phyloP scores from a whole-genome alignment of 805 yeast species.

The Metschnikowia arizonensis region DNA sequence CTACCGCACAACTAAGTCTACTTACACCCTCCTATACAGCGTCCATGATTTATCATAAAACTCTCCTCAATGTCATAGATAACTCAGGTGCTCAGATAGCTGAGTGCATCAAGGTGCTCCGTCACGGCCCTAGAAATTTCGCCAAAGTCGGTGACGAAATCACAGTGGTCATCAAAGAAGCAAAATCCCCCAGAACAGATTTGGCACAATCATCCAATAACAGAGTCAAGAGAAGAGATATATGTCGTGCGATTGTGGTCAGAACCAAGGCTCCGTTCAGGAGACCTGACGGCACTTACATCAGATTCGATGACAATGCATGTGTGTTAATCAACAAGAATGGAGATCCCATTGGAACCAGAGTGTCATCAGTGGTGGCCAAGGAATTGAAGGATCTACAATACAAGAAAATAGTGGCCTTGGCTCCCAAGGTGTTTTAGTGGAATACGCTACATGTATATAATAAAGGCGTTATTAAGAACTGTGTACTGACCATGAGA shows the following conservation, averaged over 20 bases:
- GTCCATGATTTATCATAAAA: constrained; percentile 80
- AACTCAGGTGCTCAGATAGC: constrained; percentile 93
- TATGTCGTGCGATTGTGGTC: constrained; percentile 91
- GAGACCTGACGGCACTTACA: constrained; percentile 82
- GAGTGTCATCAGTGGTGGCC: constrained; percentile 87
- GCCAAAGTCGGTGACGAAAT: constrained; percentile 89
- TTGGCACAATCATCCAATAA: constrained; percentile 71
- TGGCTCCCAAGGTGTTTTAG: constrained; percentile 67
- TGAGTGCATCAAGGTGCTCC: constrained; percentile 91
- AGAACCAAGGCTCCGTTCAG: constrained; percentile 77
- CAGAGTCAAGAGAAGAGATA: constrained; percentile 91
- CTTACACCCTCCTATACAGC: not conserved
- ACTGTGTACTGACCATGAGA: not conserved
- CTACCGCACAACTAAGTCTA: not conserved
- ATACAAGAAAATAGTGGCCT: constrained; percentile 77
- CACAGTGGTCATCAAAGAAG: constrained; percentile 91
- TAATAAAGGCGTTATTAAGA: not conserved
- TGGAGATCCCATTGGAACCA: constrained; percentile 91
- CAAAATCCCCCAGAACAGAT: constrained; percentile 68
- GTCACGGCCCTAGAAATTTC: constrained; percentile 79
- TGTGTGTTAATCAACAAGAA: constrained; percentile 91
- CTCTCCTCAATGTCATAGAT: constrained; percentile 86
- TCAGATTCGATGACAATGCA: constrained; percentile 93
- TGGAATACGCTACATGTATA: not conserved
- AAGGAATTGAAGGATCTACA: constrained; percentile 82